phyloP scores from a whole-genome alignment of 1,139 yeast genomes.

The Candida pseudoviswanathii region DNA sequence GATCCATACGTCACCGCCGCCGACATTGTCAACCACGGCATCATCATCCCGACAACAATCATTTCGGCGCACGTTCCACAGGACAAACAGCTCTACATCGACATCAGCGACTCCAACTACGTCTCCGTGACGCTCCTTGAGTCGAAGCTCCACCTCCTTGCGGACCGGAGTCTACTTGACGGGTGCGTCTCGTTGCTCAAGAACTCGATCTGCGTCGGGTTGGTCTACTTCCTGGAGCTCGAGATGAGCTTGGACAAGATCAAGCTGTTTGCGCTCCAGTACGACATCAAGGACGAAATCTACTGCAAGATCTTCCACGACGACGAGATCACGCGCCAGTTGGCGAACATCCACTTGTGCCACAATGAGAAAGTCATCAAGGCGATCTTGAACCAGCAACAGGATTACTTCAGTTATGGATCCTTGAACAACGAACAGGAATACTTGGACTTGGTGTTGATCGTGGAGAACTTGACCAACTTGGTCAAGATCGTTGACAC shows the following conservation, averaged over 20 bases:
- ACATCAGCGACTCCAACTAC: slow-evolving; percentile 39
- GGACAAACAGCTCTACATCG: slow-evolving; percentile 31
- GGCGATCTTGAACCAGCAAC: slow-evolving; percentile 8
- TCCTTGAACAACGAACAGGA: slow-evolving; percentile 18
- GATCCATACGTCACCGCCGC: slow-evolving; percentile 37
- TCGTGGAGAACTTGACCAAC: slow-evolving; percentile 37
- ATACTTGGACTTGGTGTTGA: slow-evolving; percentile 16
- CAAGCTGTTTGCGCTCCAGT: slow-evolving; percentile 30
- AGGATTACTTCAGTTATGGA: slow-evolving; percentile 28
- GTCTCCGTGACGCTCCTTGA: slow-evolving; percentile 37
- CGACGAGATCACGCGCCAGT: slow-evolving; percentile 11
- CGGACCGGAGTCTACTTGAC: slow-evolving; percentile 48
- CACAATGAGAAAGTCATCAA: slow-evolving; percentile 18
- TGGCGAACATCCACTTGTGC: slow-evolving; percentile 8
- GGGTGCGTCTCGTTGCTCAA: slow-evolving; percentile 56
- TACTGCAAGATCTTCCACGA: slow-evolving; percentile 29
- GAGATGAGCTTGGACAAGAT: slow-evolving; percentile 55
- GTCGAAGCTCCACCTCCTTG: slow-evolving; percentile 36
- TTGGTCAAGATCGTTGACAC: slow-evolving; percentile 47
- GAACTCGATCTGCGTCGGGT: slow-evolving; percentile 44
- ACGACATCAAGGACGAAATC: slow-evolving; percentile 33
- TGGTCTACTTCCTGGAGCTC: slow-evolving; percentile 54
- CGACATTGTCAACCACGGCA: slow-evolving; percentile 38
- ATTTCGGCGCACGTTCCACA: slow-evolving; percentile 6
- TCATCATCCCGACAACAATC: slow-evolving; percentile 2